Conservation (phyloP, 441 rosid genomes). For the Melastoma candidum region DNA sequence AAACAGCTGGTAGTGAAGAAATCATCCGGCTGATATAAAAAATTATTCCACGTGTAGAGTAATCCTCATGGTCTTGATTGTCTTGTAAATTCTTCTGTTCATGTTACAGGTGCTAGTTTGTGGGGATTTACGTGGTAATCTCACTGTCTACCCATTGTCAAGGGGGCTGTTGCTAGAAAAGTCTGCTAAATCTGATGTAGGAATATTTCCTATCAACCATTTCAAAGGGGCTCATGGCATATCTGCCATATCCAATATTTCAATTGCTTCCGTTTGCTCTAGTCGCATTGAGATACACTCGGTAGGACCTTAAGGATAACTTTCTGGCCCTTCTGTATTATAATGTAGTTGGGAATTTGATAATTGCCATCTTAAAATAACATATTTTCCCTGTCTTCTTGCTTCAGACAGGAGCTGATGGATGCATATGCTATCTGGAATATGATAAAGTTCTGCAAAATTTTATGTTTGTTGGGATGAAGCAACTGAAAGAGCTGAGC, state of each 20-base stretch:
- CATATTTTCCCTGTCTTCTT: neutral
- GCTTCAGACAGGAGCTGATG: constrained; percentile 91
- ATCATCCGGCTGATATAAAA: no score
- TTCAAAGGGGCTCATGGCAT: constrained; percentile 98
- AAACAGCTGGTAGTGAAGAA: no score
- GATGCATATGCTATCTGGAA: constrained; percentile 86
- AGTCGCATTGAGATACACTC: constrained; percentile 61
- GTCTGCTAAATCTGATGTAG: constrained; percentile 25
- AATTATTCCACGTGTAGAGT: neutral
- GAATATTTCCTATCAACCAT: constrained; percentile 49
- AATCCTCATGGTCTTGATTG: constrained; percentile 4
- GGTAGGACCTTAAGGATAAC: constrained; percentile 36
- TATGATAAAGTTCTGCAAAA: constrained; percentile 44
- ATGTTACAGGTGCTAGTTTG: constrained; percentile 70
- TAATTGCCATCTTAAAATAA: neutral
- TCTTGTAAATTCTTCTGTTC: constrained; percentile 3
- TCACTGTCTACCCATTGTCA: constrained; percentile 60
- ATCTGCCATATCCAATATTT: constrained; percentile 68
- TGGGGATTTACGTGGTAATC: constrained; percentile 94
- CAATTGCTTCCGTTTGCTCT: constrained; percentile 38
- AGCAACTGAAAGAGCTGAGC: constrained; percentile 82
- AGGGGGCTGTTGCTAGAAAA: constrained; percentile 33
- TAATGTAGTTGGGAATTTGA: neutral
- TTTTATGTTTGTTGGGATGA: constrained; percentile 83
- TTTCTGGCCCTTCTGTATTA: neutral